Conservation (phyloP, 495 filamentous ascomycete genomes). For the Penicillium dipodomyicola region DNA sequence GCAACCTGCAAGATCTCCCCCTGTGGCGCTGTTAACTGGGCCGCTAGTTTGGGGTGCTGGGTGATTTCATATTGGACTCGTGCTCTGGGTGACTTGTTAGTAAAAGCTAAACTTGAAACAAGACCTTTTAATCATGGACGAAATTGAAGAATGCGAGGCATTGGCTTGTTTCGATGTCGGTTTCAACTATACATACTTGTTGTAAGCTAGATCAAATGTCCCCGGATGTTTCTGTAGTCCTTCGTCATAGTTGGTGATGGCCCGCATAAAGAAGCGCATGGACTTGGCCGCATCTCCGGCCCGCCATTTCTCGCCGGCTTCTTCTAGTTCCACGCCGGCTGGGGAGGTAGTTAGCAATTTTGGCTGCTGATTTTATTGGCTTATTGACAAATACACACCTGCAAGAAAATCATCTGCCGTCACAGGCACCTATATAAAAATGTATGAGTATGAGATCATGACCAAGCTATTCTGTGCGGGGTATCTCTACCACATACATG, state of each 20-base stretch:
- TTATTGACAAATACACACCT: constrained; percentile 30
- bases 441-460: constrained; percentile 8
- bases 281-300: constrained; percentile 69
- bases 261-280: constrained; percentile 63
- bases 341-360: not conserved
- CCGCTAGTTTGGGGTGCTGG: constrained; percentile 56
- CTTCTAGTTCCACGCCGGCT: constrained; percentile 67
- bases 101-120: constrained; percentile 4
- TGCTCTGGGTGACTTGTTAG: constrained; percentile 40
- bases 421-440: constrained; percentile 44
- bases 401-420: constrained; percentile 63
- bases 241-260: constrained; percentile 63
- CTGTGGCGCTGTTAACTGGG: constrained; percentile 51
- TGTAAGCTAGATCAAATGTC: constrained; percentile 70
- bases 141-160: constrained; percentile 1
- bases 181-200: constrained; percentile 51
- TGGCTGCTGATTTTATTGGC: not conserved
- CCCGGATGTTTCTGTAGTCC: constrained; percentile 55
- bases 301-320: constrained; percentile 71
- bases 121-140: constrained; percentile 12
- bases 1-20: constrained; percentile 54
- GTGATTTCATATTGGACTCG: constrained; percentile 64
- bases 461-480: not conserved
- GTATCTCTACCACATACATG: constrained; percentile 25
- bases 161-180: not conserved